These are phyloP conservation scores for Sarocladium kiliense DNA, from an alignment of 2,329 filamentous ascomycete species.

Conservation along the genomic window DNA sequence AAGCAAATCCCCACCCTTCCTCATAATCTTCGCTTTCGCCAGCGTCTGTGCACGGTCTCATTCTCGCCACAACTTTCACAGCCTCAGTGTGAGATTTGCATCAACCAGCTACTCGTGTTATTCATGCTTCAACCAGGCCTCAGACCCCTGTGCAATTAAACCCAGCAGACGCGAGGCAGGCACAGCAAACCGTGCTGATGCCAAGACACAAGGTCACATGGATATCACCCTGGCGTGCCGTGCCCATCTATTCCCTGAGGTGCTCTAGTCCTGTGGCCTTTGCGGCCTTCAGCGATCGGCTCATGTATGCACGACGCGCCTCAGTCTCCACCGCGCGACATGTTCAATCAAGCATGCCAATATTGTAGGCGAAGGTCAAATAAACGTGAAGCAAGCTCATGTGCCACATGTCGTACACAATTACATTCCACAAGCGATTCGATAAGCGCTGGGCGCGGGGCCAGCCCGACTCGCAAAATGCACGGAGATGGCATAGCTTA, in stretches of 20 bases:
- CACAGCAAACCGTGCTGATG: not conserved
- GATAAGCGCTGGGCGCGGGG: not conserved
- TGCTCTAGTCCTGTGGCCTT: not conserved
- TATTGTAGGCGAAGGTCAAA: not conserved
- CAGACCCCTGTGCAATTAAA: not conserved
- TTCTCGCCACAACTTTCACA: not conserved
- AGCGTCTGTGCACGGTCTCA: not conserved
- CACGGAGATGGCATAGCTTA: not conserved
- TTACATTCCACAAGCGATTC: not conserved
- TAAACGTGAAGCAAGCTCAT: not conserved
- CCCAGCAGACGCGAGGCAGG: not conserved
- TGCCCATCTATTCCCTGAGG: not conserved
- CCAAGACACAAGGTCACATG: constrained; percentile 5
- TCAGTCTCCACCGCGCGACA: not conserved
- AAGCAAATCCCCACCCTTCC: not conserved
- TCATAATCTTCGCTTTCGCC: not conserved
- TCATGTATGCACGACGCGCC: constrained; percentile 7
- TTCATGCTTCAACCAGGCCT: not conserved
- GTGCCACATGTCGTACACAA: not conserved
- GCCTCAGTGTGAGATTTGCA: not conserved
- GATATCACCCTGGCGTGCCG: not conserved
- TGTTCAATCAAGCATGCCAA: constrained; percentile 1
- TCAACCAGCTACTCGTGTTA: not conserved
- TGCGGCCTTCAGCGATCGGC: not conserved
- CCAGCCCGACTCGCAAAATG: not conserved